Evolutionary conservation across 371 early-diverging fungal genomes (phyloP).

Genomic region (Conidiobolus incongruus): DNA sequence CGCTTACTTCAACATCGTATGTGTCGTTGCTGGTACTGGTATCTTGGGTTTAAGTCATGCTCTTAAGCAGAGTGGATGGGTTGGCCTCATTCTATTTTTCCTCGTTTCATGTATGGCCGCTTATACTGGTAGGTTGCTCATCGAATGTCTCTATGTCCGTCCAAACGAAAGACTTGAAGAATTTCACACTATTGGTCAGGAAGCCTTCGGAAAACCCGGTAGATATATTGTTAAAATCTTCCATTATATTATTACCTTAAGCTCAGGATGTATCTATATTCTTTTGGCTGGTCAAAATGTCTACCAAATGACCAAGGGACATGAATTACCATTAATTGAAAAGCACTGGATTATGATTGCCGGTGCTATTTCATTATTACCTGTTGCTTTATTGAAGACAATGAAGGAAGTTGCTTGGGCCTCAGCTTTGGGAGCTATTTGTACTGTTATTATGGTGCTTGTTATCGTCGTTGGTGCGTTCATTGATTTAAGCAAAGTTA

Average conservation of each 20-base stretch:
- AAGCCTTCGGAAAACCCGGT: slow-evolving; percentile 37
- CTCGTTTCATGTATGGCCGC: slow-evolving; percentile 47
- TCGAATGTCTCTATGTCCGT: slow-evolving; percentile 43
- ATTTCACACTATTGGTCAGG: slow-evolving; percentile 31
- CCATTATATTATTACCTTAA: slow-evolving; percentile 38
- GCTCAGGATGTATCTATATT: slow-evolving; percentile 53
- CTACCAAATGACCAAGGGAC: slow-evolving; percentile 19
- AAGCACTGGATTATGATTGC: slow-evolving; percentile 35
- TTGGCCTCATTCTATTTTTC: slow-evolving; percentile 41
- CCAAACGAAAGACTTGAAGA: slow-evolving; percentile 16
- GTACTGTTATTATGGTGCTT: slow-evolving; percentile 20
- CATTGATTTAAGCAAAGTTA: background rate
- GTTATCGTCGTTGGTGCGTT: slow-evolving; percentile 5
- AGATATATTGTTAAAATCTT: slow-evolving; percentile 31
- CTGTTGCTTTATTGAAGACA: slow-evolving; percentile 37
- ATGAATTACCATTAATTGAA: slow-evolving; percentile 7
- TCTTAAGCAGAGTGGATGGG: slow-evolving; percentile 61
- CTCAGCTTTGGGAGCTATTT: slow-evolving; percentile 23
- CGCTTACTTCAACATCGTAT: slow-evolving; percentile 37
- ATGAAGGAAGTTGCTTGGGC: slow-evolving; percentile 49
- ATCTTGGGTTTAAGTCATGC: slow-evolving; percentile 64
- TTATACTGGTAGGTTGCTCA: slow-evolving; percentile 39
- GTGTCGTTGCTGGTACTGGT: slow-evolving; percentile 71
- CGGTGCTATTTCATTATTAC: slow-evolving; percentile 32
- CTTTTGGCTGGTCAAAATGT: slow-evolving; percentile 45